Base-by-base conservation (phyloP, 371 early-diverging fungal genomes). In the Neoconidiobolus thromboides region DNA sequence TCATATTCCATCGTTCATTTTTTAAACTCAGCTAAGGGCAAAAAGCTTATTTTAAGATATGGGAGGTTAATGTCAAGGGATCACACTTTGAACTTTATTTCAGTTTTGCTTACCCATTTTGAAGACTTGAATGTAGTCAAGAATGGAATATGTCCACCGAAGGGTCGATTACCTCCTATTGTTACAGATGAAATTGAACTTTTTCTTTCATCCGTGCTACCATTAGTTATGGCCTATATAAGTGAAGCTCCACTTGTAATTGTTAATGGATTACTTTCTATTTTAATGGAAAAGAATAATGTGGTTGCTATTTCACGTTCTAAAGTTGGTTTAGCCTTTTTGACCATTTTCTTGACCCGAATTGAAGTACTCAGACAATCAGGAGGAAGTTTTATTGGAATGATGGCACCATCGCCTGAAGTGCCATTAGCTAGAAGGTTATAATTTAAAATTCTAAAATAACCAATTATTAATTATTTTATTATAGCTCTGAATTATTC, bases 291-390 rank as follows among this genome's bases (percentile, higher is more conserved):
- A 61, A 80, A 91, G 48, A 91, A 89, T 72, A 86, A 87, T 61
- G 74, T 93, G 62, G 71, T 79, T 6, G 80, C 82, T 76, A 75
- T 96, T 4, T 85, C 84, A 15, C 83, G 83, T 61, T 86, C 82
- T 50, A 87, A 84, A 68, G 83, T 83, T 48, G 96, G 93, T 1
- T 73, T 94, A 60, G 84, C 85, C 1, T 78, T 93, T 43, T 73
- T 96, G 70, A 91, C 94, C 0, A 77, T 94, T 75, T 76, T 94
- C 39, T 73, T 96, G 59, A 84, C 84, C 15, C 86, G 95, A 46
- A 90, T 91, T 7, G 93, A 91, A 65, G 83, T 87, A 43, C 69
- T 96, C 56, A 87, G 68, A 64, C 87, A 89, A 69, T 82, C 82
- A 4, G 80, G 75, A 37, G 80, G 80, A 37, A 70, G 74, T n/a